phyloP scores from a whole-genome alignment of 805 yeast species.

The Candida golubevii region DNA sequence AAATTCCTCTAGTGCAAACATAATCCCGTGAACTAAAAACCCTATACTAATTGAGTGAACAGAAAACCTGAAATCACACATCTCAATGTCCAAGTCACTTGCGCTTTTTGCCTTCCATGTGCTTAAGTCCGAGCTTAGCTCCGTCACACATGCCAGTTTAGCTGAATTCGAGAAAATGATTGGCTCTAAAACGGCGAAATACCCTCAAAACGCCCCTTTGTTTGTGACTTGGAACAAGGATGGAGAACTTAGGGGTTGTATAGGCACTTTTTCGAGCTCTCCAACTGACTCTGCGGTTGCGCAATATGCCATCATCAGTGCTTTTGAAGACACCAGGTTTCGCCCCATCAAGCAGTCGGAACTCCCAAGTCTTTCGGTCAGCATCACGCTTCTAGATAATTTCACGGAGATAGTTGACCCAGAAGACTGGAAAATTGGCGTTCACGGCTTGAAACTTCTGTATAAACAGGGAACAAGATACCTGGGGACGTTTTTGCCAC shows the following conservation, averaged over 20 bases:
- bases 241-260: conserved; percentile 74
- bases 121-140: conserved; percentile 19
- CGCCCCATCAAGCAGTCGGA: conserved; percentile 57
- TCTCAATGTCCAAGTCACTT: conserved; percentile 31
- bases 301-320: conserved; percentile 57
- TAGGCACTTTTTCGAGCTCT: conserved; percentile 73
- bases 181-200: conserved; percentile 4
- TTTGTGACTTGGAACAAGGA: conserved; percentile 83
- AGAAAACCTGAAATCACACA: too few species aligned
- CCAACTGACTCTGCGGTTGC: conserved; percentile 55
- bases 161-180: conserved; percentile 7
- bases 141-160: conserved; percentile 9
- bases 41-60: too few species aligned
- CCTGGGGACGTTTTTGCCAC: conserved; percentile 85
- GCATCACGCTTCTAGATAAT: conserved; percentile 62
- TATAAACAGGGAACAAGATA: conserved; percentile 41
- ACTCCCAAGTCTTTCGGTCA: conserved; percentile 47
- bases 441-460: conserved; percentile 69
- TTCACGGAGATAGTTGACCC: conserved; percentile 51
- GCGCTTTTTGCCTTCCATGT: conserved; percentile 37
- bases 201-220: conserved; percentile 43
- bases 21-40: too few species aligned
- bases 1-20: too few species aligned
- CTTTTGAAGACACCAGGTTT: conserved; percentile 77
- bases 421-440: conserved; percentile 76